Conservation (phyloP, 495 filamentous ascomycete genomes). For the Lentithecium fluviatile region DNA sequence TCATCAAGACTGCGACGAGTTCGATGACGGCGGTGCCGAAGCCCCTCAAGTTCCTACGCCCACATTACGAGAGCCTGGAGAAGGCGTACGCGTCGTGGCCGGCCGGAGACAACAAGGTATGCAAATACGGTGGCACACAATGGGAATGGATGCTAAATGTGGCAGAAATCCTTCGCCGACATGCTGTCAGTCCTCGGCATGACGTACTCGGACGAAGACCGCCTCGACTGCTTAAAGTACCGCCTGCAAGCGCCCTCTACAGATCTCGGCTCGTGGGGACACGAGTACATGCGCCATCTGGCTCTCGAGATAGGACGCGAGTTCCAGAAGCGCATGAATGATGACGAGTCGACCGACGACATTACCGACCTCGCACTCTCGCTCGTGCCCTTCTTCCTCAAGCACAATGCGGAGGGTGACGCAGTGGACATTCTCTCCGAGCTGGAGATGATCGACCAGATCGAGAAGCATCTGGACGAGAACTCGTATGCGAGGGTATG, state of each 20-base stretch:
- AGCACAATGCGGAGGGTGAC: constrained; percentile 96
- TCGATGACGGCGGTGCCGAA: constrained; percentile 99
- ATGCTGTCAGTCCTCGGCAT: constrained; percentile 96
- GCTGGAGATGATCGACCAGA: constrained; percentile 90
- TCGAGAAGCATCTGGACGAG: constrained; percentile 87
- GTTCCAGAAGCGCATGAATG: constrained; percentile 73
- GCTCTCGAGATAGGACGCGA: constrained; percentile 95
- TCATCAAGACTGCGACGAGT: constrained; percentile 97
- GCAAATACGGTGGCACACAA: too few species aligned
- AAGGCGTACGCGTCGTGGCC: constrained; percentile 87
- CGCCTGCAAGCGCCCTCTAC: constrained; percentile 83
- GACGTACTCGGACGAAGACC: constrained; percentile 96
- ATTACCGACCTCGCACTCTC: constrained; percentile 76
- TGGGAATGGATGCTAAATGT: constrained; percentile 4
- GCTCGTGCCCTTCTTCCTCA: constrained; percentile 91
- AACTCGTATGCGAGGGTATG: constrained; percentile 92
- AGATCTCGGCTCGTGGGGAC: constrained; percentile 95
- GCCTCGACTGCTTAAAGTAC: constrained; percentile 93
- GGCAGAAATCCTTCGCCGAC: constrained; percentile 79
- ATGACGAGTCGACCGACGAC: constrained; percentile 66
- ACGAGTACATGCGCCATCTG: constrained; percentile 96
- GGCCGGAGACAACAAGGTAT: constrained; percentile 74
- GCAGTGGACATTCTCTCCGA: constrained; percentile 96
- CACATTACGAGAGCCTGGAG: constrained; percentile 85
- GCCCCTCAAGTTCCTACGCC: constrained; percentile 94